phyloP scores from a whole-genome alignment of 2,329 filamentous ascomycete species.

The Alternaria metachromatica region DNA sequence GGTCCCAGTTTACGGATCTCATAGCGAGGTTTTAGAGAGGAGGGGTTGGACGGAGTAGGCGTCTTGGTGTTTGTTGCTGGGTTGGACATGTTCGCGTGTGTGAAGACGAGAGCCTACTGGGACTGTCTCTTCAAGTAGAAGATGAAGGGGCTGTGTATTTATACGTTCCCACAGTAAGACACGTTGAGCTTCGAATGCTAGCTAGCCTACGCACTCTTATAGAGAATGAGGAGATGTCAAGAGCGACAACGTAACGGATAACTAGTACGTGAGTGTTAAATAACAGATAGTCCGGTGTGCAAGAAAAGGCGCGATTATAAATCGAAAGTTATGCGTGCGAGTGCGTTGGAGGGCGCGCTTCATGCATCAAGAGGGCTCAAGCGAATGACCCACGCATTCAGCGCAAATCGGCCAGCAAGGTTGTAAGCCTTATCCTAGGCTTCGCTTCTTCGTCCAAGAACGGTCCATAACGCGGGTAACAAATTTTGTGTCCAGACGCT shows the following conservation, averaged over 20 bases:
- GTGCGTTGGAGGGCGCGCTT: not conserved
- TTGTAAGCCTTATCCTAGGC: not conserved
- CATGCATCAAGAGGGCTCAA: not conserved
- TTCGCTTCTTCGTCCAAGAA: not conserved
- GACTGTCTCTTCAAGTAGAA: not conserved
- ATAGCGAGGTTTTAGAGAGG: conserved; percentile 37
- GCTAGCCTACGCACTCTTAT: not conserved
- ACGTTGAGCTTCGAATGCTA: not conserved
- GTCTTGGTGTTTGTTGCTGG: not conserved
- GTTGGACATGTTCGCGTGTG: not conserved
- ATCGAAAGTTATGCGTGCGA: not conserved
- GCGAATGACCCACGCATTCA: not conserved
- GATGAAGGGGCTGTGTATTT: too few species aligned
- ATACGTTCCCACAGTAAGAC: too few species aligned
- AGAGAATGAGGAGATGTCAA: not conserved
- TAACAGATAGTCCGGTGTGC: not conserved
- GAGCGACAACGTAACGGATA: not conserved
- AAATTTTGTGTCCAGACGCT: not conserved
- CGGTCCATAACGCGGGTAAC: not conserved
- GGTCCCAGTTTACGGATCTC: conserved; percentile 39
- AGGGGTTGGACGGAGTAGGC: conserved; percentile 29
- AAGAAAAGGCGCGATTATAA: not conserved
- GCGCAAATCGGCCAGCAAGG: not conserved
- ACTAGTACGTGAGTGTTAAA: not conserved
- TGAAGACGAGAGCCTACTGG: not conserved